Percentiles rank a stretch among this genome's conserved stretches.
These are phyloP conservation scores for Aspergillus brasiliensis DNA, from an alignment of 2,329 filamentous ascomycete genomes.

Conservation along the genomic window DNA sequence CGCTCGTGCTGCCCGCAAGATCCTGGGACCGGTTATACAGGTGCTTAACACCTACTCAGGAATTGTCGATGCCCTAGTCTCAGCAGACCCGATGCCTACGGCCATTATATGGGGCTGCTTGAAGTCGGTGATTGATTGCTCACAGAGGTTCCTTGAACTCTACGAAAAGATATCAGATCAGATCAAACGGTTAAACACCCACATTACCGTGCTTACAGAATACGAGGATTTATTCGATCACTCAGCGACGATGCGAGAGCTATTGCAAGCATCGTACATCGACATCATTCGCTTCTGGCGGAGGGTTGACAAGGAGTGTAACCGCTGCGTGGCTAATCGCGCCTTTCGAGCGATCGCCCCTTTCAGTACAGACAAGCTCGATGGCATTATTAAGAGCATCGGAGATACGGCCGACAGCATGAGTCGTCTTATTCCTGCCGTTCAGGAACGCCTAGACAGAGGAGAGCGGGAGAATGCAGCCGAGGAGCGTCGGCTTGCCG, in stretches of 20 bases:
- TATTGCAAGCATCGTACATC: background rate
- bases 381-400: background rate
- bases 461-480: background rate
- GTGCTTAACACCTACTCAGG: background rate
- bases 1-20: background rate
- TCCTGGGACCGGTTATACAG: background rate
- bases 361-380: background rate
- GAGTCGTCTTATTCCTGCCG: background rate
- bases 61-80: background rate
- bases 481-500: conserved; percentile 1
- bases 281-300: background rate
- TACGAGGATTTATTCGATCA: conserved; percentile 3
- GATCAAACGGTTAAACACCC: background rate
- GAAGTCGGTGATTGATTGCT: background rate
- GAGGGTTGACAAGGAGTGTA: background rate
- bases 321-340: background rate
- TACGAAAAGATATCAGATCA: background rate
- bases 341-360: background rate
- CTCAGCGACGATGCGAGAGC: background rate
- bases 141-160: background rate
- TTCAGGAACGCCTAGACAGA: background rate
- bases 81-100: background rate
- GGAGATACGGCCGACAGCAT: background rate
- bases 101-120: background rate
- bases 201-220: background rate